These are phyloP conservation scores for Gyromitra esculenta DNA, from an alignment of 2,329 filamentous ascomycete species.

Conservation along the genomic window DNA sequence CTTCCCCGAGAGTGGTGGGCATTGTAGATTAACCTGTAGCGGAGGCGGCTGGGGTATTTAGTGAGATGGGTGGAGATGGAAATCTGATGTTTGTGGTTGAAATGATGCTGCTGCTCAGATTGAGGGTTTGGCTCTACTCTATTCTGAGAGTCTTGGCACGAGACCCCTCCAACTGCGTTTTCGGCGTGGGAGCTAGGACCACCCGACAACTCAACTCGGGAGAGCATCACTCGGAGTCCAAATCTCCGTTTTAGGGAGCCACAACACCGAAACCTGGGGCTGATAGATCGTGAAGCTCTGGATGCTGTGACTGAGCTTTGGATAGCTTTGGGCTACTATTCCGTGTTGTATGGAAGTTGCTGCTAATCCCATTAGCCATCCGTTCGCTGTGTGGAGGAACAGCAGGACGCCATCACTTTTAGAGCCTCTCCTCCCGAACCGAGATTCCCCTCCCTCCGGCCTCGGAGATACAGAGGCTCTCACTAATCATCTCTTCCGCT, in stretches of 20 bases:
- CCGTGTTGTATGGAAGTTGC: background rate
- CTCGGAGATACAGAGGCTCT: background rate
- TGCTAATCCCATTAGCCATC: background rate
- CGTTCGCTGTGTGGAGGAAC: background rate
- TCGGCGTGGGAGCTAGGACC: background rate
- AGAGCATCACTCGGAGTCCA: constrained; percentile 24
- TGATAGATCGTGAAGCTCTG: background rate
- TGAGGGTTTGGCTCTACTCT: constrained; percentile 31
- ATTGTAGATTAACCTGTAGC: constrained; percentile 42
- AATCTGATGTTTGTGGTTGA: constrained; percentile 64
- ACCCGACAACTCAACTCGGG: constrained; percentile 10
- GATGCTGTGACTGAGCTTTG: background rate
- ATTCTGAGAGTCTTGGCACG: constrained; percentile 38
- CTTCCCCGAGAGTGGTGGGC: constrained; percentile 64
- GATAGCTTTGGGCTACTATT: constrained; percentile 4
- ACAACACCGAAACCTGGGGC: background rate
- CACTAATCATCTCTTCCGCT: constrained; percentile 18
- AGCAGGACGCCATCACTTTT: background rate
- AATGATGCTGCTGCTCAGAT: constrained; percentile 29
- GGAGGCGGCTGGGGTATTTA: constrained; percentile 40
- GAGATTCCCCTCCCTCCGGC: background rate
- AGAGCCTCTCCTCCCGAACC: background rate
- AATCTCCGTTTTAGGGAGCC: background rate
- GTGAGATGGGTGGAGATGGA: constrained; percentile 48
- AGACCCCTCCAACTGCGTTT: constrained; percentile 37